Evolutionary conservation across 352 stramenopile genomes (phyloP), one percentile per base, ranked within the genome.

Genomic region (Saprolegnia diclina): DNA sequence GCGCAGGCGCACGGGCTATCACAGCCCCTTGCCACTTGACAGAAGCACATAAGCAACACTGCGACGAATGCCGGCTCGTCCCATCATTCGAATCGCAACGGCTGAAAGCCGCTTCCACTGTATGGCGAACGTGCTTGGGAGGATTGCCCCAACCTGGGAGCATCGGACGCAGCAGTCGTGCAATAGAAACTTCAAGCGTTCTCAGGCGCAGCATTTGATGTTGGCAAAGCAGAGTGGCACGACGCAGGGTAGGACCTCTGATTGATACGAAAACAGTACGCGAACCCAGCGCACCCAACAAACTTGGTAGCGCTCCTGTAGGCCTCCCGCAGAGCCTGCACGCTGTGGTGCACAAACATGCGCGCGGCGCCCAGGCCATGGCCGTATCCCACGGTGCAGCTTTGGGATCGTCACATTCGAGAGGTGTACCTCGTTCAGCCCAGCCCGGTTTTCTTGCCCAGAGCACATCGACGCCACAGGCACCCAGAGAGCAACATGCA

Each of bases 1-100:
- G 52, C 3, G 13, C 42, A 14, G 35, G 11, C 24, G 13, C 13
- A 24, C 35, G 11, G n/a, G 35, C 52, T 4, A 59, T 59, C 52
- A 11, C 52, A 59, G 11, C 18, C 13, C 42, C 42, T n/a, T 26
- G 52, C 24, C 24, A 42, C 52, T 59, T 59, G 52, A 59, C 52
- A 24, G 11, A 59, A 59, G 35, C 18, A 54, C 24, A 59, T 59
- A 59, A 59, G 52, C 52, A 59, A 59, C 52, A 24, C 52, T 59
- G 35, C 52, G 35, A 35, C 29, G 29, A n/a, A n/a, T n/a, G 29
- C 29, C 29, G 29, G 29, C 29, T 35, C 29, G 29, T 35, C 29
- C 29, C 29, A 35, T 35, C 29, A n/a, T n/a, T n/a, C n/a, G n/a
- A n/a, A n/a, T n/a, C n/a, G n/a, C n/a, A n/a, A n/a, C n/a, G n/a